Percentiles rank a stretch among this genome's conserved stretches.
Conservation (phyloP, 768 basidiomycete species). For the Xerocomus brunneocitrinus region DNA sequence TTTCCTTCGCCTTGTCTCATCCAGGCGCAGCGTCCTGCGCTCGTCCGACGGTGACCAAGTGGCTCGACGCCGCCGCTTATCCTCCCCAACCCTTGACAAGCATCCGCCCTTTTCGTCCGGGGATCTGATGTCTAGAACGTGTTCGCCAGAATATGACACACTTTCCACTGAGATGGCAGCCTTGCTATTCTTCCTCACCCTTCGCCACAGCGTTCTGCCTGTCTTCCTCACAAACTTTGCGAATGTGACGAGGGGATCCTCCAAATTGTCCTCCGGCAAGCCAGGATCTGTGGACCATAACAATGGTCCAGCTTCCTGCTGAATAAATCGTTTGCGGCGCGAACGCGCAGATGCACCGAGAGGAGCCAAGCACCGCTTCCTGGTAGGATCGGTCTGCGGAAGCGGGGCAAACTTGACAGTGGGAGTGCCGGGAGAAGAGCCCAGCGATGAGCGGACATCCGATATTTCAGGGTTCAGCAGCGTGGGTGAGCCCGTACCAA, state of each 20-base stretch:
- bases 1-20: slow-evolving; percentile 17
- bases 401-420: slow-evolving; percentile 59
- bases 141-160: slow-evolving; percentile 4
- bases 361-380: slow-evolving; percentile 45
- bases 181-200: slow-evolving; percentile 38
- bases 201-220: slow-evolving; percentile 38
- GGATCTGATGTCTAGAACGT: slow-evolving; percentile 21
- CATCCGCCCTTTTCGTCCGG: not conserved
- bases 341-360: slow-evolving; percentile 49
- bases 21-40: slow-evolving; percentile 17
- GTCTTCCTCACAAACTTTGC: slow-evolving; percentile 51
- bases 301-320: slow-evolving; percentile 19
- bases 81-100: slow-evolving; percentile 2
- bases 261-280: slow-evolving; percentile 29
- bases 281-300: slow-evolving; percentile 21
- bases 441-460: slow-evolving; percentile 12
- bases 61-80: slow-evolving; percentile 12
- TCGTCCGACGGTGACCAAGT: slow-evolving; percentile 25
- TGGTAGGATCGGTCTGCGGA: slow-evolving; percentile 47
- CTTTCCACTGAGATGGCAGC: slow-evolving; percentile 7
- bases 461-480: slow-evolving; percentile 8
- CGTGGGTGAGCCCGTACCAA: slow-evolving; percentile 9
- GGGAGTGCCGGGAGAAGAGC: slow-evolving; percentile 16
- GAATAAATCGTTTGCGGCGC: slow-evolving; percentile 20
- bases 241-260: slow-evolving; percentile 46